Percentiles rank a stretch among this genome's conserved stretches.
These are phyloP conservation scores for Rugonectria rugulosa DNA, from an alignment of 2,329 filamentous ascomycete genomes.

Conservation along the genomic window DNA sequence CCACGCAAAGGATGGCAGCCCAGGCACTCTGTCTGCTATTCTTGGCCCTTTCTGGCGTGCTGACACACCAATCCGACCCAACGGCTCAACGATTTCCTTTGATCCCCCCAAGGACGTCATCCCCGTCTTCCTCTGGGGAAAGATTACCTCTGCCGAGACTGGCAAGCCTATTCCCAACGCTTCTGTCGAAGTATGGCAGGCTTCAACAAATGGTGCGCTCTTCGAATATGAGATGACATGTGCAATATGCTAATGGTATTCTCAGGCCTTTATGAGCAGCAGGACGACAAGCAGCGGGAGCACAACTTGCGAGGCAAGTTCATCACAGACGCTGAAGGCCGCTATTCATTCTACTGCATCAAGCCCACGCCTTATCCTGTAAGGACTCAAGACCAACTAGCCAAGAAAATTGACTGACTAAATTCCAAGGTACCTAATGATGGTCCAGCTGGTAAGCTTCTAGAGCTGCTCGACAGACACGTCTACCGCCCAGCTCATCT, in stretches of 20 bases:
- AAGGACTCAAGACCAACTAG: conserved; percentile 15
- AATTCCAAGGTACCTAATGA: conserved; percentile 48
- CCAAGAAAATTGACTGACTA: not conserved
- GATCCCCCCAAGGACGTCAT: conserved; percentile 57
- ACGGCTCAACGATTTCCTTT: conserved; percentile 72
- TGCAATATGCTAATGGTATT: not conserved
- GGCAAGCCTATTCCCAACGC: conserved; percentile 71
- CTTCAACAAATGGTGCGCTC: conserved; percentile 70
- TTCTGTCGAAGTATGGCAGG: conserved; percentile 81
- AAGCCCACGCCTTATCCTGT: conserved; percentile 65
- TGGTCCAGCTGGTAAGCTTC: conserved; percentile 61
- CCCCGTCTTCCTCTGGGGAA: conserved; percentile 71
- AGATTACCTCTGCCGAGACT: conserved; percentile 62
- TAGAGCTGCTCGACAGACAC: conserved; percentile 62
- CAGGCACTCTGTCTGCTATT: conserved; percentile 77
- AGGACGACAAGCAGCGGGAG: conserved; percentile 74
- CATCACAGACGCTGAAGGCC: conserved; percentile 69
- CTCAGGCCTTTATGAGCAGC: conserved; percentile 70
- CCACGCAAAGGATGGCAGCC: conserved; percentile 52
- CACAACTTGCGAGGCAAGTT: conserved; percentile 80
- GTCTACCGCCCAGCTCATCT: conserved; percentile 66
- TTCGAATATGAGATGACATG: not conserved
- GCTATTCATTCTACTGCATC: conserved; percentile 68
- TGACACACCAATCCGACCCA: conserved; percentile 73
- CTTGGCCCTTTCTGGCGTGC: conserved; percentile 86